Evolutionary conservation across 78 protist species (phyloP).

Genomic region (slime mould (Dictyostelium discoideum)): DNA sequence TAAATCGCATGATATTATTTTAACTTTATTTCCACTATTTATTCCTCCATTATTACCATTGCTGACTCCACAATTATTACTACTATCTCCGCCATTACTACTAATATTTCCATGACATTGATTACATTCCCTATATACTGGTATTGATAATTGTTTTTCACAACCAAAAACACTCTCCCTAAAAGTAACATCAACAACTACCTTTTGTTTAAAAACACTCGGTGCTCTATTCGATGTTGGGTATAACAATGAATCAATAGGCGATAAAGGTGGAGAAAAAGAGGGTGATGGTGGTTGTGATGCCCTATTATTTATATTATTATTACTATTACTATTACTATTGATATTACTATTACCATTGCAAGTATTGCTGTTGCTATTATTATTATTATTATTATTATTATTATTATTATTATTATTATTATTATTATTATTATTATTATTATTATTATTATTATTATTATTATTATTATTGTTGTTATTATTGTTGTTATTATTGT

Average conservation of each 20-base stretch:
- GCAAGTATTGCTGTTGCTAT: background rate
- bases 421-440: slow-evolving; percentile 5
- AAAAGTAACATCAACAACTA: slow-evolving; percentile 7
- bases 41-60: background rate
- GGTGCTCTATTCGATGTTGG: background rate
- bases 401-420: background rate
- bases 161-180: slow-evolving; percentile 44
- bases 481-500: background rate
- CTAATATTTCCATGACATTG: background rate
- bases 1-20: background rate
- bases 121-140: slow-evolving; percentile 5
- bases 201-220: background rate
- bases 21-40: background rate
- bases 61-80: background rate
- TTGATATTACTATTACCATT: background rate
- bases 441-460: background rate
- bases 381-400: background rate
- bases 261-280: background rate
- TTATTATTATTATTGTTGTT: background rate
- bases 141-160: slow-evolving; percentile 19
- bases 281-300: background rate
- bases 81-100: background rate
- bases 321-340: background rate
- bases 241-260: background rate
- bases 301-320: background rate